phyloP scores from a whole-genome alignment of 2,329 filamentous ascomycete genomes.

The Arthrobotrys entomopaga region DNA sequence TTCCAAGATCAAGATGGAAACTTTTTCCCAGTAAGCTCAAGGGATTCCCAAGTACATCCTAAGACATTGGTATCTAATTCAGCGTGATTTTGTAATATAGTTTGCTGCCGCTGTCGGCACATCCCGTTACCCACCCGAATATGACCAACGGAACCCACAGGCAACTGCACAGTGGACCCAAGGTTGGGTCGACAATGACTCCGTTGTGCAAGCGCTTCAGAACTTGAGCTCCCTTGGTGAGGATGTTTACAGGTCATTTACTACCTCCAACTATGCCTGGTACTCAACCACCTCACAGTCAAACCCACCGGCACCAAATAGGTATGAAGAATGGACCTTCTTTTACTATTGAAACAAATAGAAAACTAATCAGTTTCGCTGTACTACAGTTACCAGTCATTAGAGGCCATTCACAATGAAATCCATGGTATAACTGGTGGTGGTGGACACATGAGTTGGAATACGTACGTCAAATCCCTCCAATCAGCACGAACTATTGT shows the following conservation, averaged over 20 bases:
- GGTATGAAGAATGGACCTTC: slow-evolving; percentile 5
- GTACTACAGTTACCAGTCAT: slow-evolving; percentile 64
- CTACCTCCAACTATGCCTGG: slow-evolving; percentile 43
- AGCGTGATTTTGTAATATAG: slow-evolving; percentile 24
- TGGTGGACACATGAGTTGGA: slow-evolving; percentile 61
- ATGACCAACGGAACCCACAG: slow-evolving; percentile 47
- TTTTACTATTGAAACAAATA: neutral
- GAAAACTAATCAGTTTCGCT: neutral
- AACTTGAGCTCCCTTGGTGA: slow-evolving; percentile 51
- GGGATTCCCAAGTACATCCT: slow-evolving; percentile 56
- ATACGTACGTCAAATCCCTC: slow-evolving; percentile 66
- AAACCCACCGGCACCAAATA: slow-evolving; percentile 41
- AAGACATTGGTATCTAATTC: neutral
- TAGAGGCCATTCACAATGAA: slow-evolving; percentile 74
- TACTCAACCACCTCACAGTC: slow-evolving; percentile 43
- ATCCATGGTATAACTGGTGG: slow-evolving; percentile 65
- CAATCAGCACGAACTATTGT: slow-evolving; percentile 56
- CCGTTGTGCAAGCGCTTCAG: slow-evolving; percentile 52
- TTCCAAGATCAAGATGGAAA: slow-evolving; percentile 61
- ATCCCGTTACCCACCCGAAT: slow-evolving; percentile 55
- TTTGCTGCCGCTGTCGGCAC: slow-evolving; percentile 45
- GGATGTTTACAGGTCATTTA: slow-evolving; percentile 50
- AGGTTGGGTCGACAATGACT: slow-evolving; percentile 61
- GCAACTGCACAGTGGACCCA: slow-evolving; percentile 62
- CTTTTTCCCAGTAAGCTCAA: slow-evolving; percentile 58